These are phyloP conservation scores for Henckelia pumila DNA, from an alignment of 257 asterid genomes.

Conservation along the genomic window DNA sequence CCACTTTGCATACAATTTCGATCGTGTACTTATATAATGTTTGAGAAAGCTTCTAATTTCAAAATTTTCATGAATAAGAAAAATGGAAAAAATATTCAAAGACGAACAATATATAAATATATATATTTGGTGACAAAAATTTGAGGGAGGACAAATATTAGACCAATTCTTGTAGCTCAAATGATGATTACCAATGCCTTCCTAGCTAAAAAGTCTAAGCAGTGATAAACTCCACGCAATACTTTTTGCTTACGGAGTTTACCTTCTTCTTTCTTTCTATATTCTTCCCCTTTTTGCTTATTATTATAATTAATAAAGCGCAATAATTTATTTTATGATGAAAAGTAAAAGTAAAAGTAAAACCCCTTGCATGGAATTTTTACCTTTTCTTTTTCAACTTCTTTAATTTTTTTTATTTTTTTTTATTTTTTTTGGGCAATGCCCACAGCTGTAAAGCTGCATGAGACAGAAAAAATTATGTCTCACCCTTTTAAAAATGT, in stretches of 20 bases:
- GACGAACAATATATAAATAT: too few species aligned
- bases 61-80: too few species aligned
- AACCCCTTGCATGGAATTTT: not conserved
- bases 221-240: not conserved
- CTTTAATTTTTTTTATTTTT: too few species aligned
- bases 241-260: not conserved
- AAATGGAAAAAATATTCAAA: too few species aligned
- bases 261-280: not conserved
- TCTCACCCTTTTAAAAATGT: not conserved
- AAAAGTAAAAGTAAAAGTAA: not conserved
- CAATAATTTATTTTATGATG: not conserved
- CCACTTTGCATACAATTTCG: too few species aligned
- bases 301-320: not conserved
- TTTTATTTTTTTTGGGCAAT: not conserved
- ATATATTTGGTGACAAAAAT: too few species aligned
- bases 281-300: not conserved
- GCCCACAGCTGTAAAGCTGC: not conserved
- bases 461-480: not conserved
- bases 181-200: too few species aligned
- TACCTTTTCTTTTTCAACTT: not conserved
- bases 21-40: too few species aligned
- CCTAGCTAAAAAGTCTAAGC: not conserved
- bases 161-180: not conserved
- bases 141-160: too few species aligned
- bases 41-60: too few species aligned